phyloP scores from a whole-genome alignment of 331 rosid genomes.

The Pyracantha coccinea region DNA sequence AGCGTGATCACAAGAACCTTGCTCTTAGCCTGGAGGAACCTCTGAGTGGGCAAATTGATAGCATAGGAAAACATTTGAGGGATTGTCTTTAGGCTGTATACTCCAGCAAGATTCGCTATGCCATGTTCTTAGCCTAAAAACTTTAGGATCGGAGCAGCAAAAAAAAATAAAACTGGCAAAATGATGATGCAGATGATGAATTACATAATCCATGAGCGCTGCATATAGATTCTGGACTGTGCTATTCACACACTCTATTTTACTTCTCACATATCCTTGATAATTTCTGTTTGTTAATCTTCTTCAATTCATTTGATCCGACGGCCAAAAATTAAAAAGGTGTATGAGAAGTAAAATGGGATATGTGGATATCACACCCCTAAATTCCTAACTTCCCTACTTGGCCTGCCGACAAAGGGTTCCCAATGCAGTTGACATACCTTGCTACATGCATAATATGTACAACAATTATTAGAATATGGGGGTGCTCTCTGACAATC shows the following conservation, averaged over 20 bases:
- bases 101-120: constrained; percentile 1
- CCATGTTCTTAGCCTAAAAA: neutral
- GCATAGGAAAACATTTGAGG: neutral
- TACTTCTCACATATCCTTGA: too few relatives aligned
- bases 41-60: constrained; percentile 4
- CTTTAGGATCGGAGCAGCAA: neutral
- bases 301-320: too few relatives aligned
- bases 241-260: too few relatives aligned
- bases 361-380: too few relatives aligned
- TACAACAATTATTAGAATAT: too few relatives aligned
- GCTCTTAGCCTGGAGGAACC: constrained; percentile 22
- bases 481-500: too few relatives aligned
- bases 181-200: neutral
- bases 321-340: too few relatives aligned
- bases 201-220: neutral
- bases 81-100: neutral
- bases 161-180: neutral
- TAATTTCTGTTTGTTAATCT: too few relatives aligned
- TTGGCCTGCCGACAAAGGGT: constrained; percentile 11
- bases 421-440: constrained; percentile 1
- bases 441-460: neutral
- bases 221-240: constrained; percentile 13
- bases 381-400: neutral
- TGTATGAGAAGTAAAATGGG: too few relatives aligned
- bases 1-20: constrained; percentile 11